Conservation (phyloP, 345 rosid genomes). For the Acer yangbiense region DNA sequence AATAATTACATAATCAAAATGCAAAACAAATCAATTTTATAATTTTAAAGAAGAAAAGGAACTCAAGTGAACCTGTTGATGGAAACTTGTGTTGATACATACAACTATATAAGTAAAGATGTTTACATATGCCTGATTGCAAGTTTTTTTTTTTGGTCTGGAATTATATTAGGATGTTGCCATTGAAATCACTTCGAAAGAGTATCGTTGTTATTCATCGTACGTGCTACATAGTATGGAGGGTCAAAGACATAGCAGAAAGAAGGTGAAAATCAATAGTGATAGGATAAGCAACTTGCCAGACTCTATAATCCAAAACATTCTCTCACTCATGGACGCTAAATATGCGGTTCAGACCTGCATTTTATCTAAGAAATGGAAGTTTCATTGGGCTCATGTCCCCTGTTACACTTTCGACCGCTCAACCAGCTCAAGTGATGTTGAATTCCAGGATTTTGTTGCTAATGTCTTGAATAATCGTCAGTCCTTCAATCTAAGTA, state of each 20-base stretch:
- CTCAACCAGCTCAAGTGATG: neutral
- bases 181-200: no score
- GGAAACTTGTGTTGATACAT: no score
- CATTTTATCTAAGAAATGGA: constrained; percentile 20
- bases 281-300: constrained; percentile 15
- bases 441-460: neutral
- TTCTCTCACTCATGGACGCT: constrained; percentile 16
- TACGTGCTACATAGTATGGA: neutral
- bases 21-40: no score
- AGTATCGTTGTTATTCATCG: no score
- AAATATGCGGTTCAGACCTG: constrained; percentile 14
- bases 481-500: neutral
- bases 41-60: no score
- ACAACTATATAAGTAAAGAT: no score
- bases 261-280: neutral
- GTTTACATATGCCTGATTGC: no score
- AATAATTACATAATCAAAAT: no score
- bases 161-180: no score
- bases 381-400: constrained; percentile 1
- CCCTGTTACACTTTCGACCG: neutral
- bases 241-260: neutral
- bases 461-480: neutral
- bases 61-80: no score
- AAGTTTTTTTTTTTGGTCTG: no score
- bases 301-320: neutral